A percentile compares a stretch with the other conserved stretches of the same genome.
phyloP scores from a whole-genome alignment of 2,329 filamentous ascomycete genomes.

The Diaporthe caulivora region DNA sequence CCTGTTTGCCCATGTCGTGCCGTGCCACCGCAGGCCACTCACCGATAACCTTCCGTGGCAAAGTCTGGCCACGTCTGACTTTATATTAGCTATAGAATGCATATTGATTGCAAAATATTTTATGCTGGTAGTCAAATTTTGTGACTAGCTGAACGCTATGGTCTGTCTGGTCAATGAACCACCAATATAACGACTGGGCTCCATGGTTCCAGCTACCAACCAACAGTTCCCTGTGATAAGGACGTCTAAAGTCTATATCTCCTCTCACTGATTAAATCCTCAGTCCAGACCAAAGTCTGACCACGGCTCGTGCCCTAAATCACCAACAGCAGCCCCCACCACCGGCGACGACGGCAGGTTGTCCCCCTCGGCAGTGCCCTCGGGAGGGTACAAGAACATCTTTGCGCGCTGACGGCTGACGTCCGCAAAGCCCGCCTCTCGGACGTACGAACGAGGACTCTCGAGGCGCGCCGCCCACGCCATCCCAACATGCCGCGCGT shows the following conservation, averaged over 20 bases:
- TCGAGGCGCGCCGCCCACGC: background rate
- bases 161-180: too few species aligned
- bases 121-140: background rate
- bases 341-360: background rate
- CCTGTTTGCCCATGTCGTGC: too few species aligned
- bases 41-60: too few species aligned
- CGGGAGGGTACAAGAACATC: conserved; percentile 25
- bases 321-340: conserved; percentile 6
- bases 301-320: conserved; percentile 31
- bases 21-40: too few species aligned
- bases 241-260: too few species aligned
- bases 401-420: conserved; percentile 14
- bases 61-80: too few species aligned
- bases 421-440: background rate
- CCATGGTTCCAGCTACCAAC: background rate
- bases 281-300: conserved; percentile 35
- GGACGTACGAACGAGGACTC: background rate
- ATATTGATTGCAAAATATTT: background rate
- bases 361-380: background rate
- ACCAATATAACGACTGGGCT: background rate
- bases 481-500: background rate
- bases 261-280: background rate
- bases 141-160: background rate
- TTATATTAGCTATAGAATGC: background rate
- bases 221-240: background rate